Base-by-base conservation (phyloP, 306 rosid species). In the Vigna mungo region DNA sequence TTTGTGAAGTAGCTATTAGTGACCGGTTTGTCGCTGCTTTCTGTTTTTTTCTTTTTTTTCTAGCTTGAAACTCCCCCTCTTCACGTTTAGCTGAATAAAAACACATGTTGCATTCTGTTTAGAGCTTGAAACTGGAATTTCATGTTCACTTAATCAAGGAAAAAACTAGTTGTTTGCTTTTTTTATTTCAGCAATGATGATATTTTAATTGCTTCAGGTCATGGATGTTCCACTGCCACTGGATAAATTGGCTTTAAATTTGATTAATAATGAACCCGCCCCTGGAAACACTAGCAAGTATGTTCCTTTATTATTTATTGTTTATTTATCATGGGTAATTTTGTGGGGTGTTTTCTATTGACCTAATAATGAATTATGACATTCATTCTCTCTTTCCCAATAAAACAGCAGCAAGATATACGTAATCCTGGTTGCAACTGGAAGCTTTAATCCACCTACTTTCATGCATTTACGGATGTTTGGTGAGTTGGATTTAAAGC, bases 371-470 rank as follows among this genome's bases (percentile, higher is more conserved):
- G 52, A 76, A 48, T 65, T 37, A 32, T 77, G 65, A 66, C 71
- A 18, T 18, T 4, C 51, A 32, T 52, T 46, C 32, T 55, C 20
- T 81, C 49, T 75, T 23, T 32, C 41, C 1, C 39, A 58, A 23
- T 60, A 36, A 23, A 71, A 47, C 59, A 93, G 93, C 59, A 85
- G 76, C 78, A 88, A 85, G 86, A 84, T 74, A 81, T 81, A 84
- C 78, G 93, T 87, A 32, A 84, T 89, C 76, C 89, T 94, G 55
- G 89, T 92, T 14, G 89, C 93, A 49, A 86, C 92, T 30, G 95
- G 95, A 85, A 94, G 98, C 84, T 94, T 94, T 89, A 94, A 92
- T 80, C 97, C 98, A 53, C 95, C 98, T 21, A 94, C 98, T 27
- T 92, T 85, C 72, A 94, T 94, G 97, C 98, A 94, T 86, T 85